Evolutionary conservation across 2,329 filamentous ascomycete species (phyloP).

Genomic region (Aquanectria penicillioides): DNA sequence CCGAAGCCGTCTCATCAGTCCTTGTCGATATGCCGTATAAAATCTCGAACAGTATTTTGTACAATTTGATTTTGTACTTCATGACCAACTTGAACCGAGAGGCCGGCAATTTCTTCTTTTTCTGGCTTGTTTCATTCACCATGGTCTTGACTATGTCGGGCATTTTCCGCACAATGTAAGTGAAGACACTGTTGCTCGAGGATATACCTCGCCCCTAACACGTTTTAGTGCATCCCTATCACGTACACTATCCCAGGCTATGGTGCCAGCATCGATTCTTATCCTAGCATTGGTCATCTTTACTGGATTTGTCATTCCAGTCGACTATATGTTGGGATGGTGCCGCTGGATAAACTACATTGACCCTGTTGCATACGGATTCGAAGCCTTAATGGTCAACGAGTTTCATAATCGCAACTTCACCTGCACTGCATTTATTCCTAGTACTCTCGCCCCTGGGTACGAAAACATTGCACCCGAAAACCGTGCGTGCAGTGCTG

Average conservation of each 20-base stretch:
- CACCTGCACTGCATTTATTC: conserved; percentile 36
- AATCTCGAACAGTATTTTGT: conserved; percentile 50
- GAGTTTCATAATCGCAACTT: conserved; percentile 62
- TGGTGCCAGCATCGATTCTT: conserved; percentile 54
- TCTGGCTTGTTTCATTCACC: conserved; percentile 57
- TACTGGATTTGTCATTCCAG: conserved; percentile 61
- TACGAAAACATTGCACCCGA: conserved; percentile 40
- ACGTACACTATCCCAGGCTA: conserved; percentile 61
- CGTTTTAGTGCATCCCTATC: conserved; percentile 51
- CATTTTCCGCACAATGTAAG: conserved; percentile 59
- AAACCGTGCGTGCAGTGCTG: conserved; percentile 57
- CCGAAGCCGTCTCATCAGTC: conserved; percentile 48
- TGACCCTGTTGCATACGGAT: conserved; percentile 73
- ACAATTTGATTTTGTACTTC: conserved; percentile 60
- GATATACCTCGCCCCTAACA: neutral
- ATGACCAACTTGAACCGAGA: conserved; percentile 57
- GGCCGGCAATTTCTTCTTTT: conserved; percentile 59
- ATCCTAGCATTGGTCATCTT: conserved; percentile 47
- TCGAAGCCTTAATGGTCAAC: conserved; percentile 73
- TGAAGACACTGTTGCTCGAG: fast-evolving
- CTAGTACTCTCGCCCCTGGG: conserved; percentile 37
- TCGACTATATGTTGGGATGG: conserved; percentile 68
- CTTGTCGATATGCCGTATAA: conserved; percentile 57
- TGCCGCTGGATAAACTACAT: conserved; percentile 75
- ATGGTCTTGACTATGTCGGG: conserved; percentile 72